Conservation (phyloP, 148 eudicot genomes). For the Spergularia marina region DNA sequence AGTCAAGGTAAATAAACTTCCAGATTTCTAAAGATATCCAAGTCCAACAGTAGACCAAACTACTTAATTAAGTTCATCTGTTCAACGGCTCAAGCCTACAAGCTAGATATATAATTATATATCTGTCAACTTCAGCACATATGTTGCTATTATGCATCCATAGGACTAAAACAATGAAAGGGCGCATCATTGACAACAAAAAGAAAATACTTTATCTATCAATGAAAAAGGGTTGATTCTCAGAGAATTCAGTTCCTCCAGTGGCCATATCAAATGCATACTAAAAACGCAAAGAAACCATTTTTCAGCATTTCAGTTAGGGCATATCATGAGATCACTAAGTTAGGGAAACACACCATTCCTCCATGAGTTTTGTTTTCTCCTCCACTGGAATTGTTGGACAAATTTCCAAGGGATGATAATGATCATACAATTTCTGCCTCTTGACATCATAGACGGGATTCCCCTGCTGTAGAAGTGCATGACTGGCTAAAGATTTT, state of each 20-base stretch:
- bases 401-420: conserved; percentile 82
- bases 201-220: neutral
- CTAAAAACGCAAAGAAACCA: neutral
- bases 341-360: conserved; percentile 52
- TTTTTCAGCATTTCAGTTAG: neutral
- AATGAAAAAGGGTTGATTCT: neutral
- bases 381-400: conserved; percentile 77
- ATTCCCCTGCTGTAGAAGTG: conserved; percentile 83
- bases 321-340: neutral
- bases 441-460: conserved; percentile 70
- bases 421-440: conserved; percentile 64
- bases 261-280: neutral
- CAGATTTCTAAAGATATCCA: neutral
- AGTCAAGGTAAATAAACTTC: neutral
- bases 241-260: neutral
- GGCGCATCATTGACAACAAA: neutral
- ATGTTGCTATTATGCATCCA: neutral
- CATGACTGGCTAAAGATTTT: conserved; percentile 71
- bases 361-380: conserved; percentile 93
- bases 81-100: neutral
- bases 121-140: neutral
- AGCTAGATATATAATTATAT: neutral
- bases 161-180: neutral
- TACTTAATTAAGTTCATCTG: neutral
- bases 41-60: neutral